A percentile compares a stretch with the other conserved stretches of the same genome.
phyloP scores from a whole-genome alignment of 1,139 yeast species.

The Geotrichum klebahnii region DNA sequence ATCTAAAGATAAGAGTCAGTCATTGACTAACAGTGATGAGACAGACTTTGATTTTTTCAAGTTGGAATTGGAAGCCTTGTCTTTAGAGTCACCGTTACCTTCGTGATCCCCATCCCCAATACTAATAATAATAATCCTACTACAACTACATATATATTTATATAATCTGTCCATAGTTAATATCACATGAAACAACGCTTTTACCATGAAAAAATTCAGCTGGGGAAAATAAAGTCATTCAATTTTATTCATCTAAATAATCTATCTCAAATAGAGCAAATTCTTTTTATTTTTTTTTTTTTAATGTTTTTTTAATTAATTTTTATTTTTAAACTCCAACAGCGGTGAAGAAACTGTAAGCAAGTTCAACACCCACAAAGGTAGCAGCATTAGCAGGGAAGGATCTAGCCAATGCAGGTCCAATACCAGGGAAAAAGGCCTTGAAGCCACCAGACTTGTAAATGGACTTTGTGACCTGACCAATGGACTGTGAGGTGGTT shows the following conservation, averaged over 20 bases:
- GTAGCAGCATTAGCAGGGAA: slow-evolving; percentile 99
- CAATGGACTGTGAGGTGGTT: slow-evolving; percentile 54
- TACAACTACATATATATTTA: background rate
- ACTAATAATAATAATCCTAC: slow-evolving; percentile 1
- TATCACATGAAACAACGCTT: too few species aligned
- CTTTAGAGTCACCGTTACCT: slow-evolving; percentile 6
- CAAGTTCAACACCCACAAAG: slow-evolving; percentile 88
- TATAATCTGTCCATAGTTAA: slow-evolving; percentile 11
- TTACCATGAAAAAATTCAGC: too few species aligned
- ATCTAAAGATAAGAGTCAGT: too few species aligned
- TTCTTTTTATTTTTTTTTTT: background rate
- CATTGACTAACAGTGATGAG: too few species aligned
- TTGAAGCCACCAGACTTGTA: slow-evolving; percentile 71
- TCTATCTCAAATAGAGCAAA: too few species aligned
- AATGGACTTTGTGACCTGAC: slow-evolving; percentile 61
- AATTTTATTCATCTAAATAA: too few species aligned
- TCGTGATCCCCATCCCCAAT: too few species aligned
- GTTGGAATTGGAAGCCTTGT: slow-evolving; percentile 17
- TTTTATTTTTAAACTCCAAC: slow-evolving; percentile 21
- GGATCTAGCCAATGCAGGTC: slow-evolving; percentile 89
- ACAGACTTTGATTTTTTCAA: slow-evolving; percentile 17
- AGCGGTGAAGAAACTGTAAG: slow-evolving; percentile 56
- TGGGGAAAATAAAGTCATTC: too few species aligned
- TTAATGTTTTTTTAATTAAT: too few species aligned
- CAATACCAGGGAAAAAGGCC: slow-evolving; percentile 96